Percentiles rank a stretch among this genome's conserved stretches.
Conservation (phyloP, 345 rosid genomes). For the Dovyalis caffra region DNA sequence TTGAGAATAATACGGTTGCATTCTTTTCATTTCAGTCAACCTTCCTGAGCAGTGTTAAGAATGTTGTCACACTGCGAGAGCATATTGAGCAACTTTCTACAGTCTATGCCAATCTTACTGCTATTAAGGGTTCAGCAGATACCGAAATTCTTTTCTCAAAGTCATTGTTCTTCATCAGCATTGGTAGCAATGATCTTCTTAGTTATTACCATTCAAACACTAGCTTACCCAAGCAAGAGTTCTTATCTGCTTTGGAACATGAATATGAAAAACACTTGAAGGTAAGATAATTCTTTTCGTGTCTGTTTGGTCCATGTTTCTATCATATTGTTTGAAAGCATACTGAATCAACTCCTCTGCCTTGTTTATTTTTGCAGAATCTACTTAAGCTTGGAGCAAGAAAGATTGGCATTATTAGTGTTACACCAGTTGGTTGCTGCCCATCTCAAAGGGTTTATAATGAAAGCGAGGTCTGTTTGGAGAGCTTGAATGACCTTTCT, state of each 20-base stretch:
- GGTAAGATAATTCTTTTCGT: slow-evolving; percentile 21
- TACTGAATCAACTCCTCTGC: neutral
- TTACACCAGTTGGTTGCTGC: slow-evolving; percentile 60
- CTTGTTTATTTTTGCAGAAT: slow-evolving; percentile 28
- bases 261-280: slow-evolving; percentile 36
- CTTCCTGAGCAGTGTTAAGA: neutral
- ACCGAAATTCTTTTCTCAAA: slow-evolving; percentile 31
- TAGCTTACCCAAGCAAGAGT: slow-evolving; percentile 24
- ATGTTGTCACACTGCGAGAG: slow-evolving; percentile 35
- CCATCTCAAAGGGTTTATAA: slow-evolving; percentile 46
- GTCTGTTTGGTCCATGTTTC: neutral
- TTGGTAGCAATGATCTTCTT: slow-evolving; percentile 50
- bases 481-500: slow-evolving; percentile 41
- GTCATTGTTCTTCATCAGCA: slow-evolving; percentile 53
- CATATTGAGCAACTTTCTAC: slow-evolving; percentile 38
- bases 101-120: slow-evolving; percentile 18
- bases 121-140: slow-evolving; percentile 21
- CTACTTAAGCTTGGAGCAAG: slow-evolving; percentile 40
- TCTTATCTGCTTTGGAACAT: slow-evolving; percentile 32
- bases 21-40: slow-evolving; percentile 8
- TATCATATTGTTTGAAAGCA: neutral
- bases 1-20: neutral
- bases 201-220: slow-evolving; percentile 26
- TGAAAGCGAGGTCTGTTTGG: slow-evolving; percentile 35
- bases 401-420: slow-evolving; percentile 46